Base-by-base conservation (phyloP, 176 grass and related monocot genomes). In the Panicum miliaceum region DNA sequence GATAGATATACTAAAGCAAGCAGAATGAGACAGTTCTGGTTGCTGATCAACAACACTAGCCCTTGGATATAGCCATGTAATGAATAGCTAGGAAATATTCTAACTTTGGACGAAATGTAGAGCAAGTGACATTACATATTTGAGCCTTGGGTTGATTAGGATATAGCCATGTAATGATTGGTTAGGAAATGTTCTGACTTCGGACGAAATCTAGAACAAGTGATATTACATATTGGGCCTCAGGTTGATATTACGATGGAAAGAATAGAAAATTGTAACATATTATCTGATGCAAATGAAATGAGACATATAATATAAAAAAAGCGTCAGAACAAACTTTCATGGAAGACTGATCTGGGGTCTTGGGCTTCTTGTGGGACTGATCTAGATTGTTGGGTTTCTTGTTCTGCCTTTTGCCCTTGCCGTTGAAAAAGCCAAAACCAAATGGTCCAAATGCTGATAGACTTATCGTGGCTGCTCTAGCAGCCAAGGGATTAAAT, bases 401-500 rank as follows among this genome's bases (percentile, higher is more conserved):
- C 69, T 92, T 88, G 64, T 84, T 90, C 83, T 90, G 78, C 43
- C 48, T 84, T 89, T 90, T 95, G 11, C 88, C 88, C 82, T 95
- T 95, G 76, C 82, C 81, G 12, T 87, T 88, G 68, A 90, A 95
- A 71, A 92, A 92, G 56, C 90, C 85, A 88, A 95, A 95, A 9
- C 88, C 90, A 22, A 95, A 95, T 75, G 90, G 90, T 73, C 88
- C 93, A 84, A 95, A 85, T 69, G 69, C 64, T 58, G 90, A 92
- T 59, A 95, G 80, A 75, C 93, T 90, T 58, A 95, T 95, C 35
- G 88, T 70, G 18, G 93, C 93, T 14, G 88, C 90, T 82, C 86
- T 95, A 48, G 85, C 90, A 70, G 90, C 88, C 85, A 95, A 82
- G 20, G 93, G 93, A 46, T 95, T 95, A 70, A 95, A 95, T 0